A percentile compares a stretch with the other conserved stretches of the same genome.
phyloP scores from a whole-genome alignment of 352 stramenopile species.

The Globisporangium iwayamae region DNA sequence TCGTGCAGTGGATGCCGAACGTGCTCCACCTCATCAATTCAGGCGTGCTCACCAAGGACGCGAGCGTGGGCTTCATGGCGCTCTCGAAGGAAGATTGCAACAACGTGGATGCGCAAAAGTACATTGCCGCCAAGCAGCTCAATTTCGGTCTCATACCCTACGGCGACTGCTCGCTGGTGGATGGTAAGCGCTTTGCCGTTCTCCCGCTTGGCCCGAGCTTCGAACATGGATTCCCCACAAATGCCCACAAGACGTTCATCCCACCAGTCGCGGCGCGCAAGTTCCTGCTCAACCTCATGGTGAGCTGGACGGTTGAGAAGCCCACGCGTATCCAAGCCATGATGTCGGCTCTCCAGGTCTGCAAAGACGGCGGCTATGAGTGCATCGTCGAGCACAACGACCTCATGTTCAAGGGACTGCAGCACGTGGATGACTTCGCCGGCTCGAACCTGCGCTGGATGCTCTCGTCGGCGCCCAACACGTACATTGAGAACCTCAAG shows the following conservation, averaged over 20 bases:
- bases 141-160: constrained; percentile 60
- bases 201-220: constrained; percentile 54
- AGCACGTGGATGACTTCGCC: constrained; percentile 40
- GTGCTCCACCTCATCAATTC: constrained; percentile 20
- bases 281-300: constrained; percentile 59
- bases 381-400: constrained; percentile 63
- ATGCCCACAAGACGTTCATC: constrained; percentile 32
- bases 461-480: constrained; percentile 40
- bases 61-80: constrained; percentile 38
- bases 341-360: constrained; percentile 46
- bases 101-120: constrained; percentile 30
- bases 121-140: constrained; percentile 27
- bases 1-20: constrained; percentile 33
- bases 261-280: constrained; percentile 19
- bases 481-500: constrained; percentile 53
- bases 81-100: constrained; percentile 58
- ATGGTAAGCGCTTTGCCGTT: constrained; percentile 42
- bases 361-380: constrained; percentile 15
- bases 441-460: constrained; percentile 46
- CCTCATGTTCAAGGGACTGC: constrained; percentile 52
- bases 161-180: constrained; percentile 56
- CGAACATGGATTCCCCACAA: constrained; percentile 58
- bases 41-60: constrained; percentile 17
- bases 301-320: constrained; percentile 66
- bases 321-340: constrained; percentile 57